Conservation (phyloP, 164 flowering plant genomes). For the Sedum album region DNA sequence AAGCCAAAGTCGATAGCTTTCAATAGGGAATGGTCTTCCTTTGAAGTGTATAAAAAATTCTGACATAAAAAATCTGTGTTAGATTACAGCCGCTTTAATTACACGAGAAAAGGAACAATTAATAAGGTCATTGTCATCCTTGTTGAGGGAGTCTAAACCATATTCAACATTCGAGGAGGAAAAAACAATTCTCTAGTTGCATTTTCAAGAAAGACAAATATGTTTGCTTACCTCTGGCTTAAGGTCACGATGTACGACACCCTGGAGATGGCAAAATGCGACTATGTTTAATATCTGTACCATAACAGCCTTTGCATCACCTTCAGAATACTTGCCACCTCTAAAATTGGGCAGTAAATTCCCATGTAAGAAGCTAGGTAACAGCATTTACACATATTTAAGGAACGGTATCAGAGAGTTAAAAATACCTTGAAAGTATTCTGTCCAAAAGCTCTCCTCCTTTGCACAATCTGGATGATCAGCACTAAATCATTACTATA, state of each 20-base stretch:
- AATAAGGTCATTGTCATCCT: not conserved
- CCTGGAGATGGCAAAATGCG: conserved; percentile 90
- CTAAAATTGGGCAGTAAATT: conserved; percentile 19
- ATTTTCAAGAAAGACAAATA: conserved; percentile 1
- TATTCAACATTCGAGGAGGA: not conserved
- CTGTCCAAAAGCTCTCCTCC: conserved; percentile 97
- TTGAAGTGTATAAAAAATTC: conserved; percentile 78
- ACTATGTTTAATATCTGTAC: conserved; percentile 75
- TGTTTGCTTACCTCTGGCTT: conserved; percentile 87
- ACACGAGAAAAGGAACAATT: not conserved
- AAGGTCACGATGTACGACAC: conserved; percentile 94
- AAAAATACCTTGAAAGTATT: conserved; percentile 74
- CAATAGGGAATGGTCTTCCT: conserved; percentile 69
- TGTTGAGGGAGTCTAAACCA: not conserved
- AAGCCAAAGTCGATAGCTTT: conserved; percentile 95
- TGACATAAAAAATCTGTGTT: conserved; percentile 30
- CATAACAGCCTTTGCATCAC: conserved; percentile 78
- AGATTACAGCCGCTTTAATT: conserved; percentile 7
- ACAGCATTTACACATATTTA: not conserved
- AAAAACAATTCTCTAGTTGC: not conserved
- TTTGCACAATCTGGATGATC: conserved; percentile 71
- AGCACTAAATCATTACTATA: conserved; percentile 5
- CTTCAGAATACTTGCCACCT: conserved; percentile 92
- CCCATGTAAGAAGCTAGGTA: not conserved
- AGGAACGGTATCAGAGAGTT: not conserved